Percentiles rank a stretch among this genome's conserved stretches.
Evolutionary conservation across 1,284 basidiomycete genomes (phyloP).

Genomic region (Volvariella surrecta): DNA sequence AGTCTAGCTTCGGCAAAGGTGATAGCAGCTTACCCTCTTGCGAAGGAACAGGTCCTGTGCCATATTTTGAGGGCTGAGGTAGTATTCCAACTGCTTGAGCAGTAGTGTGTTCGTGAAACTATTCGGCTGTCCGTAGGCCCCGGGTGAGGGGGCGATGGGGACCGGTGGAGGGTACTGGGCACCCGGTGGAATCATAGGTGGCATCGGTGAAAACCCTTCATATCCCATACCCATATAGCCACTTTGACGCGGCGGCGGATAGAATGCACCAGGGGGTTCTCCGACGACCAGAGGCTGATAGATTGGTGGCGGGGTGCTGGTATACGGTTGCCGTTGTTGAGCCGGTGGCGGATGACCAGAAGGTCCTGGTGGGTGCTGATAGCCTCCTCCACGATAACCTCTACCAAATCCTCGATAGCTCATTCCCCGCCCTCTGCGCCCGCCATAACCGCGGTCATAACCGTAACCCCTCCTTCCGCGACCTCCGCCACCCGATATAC

Average conservation of each 20-base stretch:
- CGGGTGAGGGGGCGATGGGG: constrained; percentile 35
- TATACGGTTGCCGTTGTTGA: constrained; percentile 22
- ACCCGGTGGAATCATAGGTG: constrained; percentile 10
- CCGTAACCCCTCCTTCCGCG: constrained; percentile 10
- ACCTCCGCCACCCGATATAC: background rate
- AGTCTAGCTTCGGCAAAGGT: background rate
- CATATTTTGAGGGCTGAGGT: constrained; percentile 82
- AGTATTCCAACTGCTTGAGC: constrained; percentile 83
- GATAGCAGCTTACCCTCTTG: constrained; percentile 47
- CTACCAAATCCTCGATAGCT: constrained; percentile 18
- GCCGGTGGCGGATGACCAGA: constrained; percentile 16
- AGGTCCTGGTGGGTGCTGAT: constrained; percentile 16
- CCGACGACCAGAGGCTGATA: constrained; percentile 20
- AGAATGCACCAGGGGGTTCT: constrained; percentile 15
- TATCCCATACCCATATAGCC: constrained; percentile 18
- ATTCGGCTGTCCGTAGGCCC: constrained; percentile 49
- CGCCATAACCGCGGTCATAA: constrained; percentile 17
- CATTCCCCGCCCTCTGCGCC: constrained; percentile 19
- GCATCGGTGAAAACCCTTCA: constrained; percentile 16
- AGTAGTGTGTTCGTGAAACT: constrained; percentile 59
- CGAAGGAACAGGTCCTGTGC: constrained; percentile 77
- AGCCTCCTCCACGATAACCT: constrained; percentile 18
- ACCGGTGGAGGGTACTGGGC: constrained; percentile 5
- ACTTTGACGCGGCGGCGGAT: constrained; percentile 15
- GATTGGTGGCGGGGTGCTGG: constrained; percentile 22